These are phyloP conservation scores for Micractinium sp. DNA, from an alignment of 139 green algal genomes.

Conservation along the genomic window DNA sequence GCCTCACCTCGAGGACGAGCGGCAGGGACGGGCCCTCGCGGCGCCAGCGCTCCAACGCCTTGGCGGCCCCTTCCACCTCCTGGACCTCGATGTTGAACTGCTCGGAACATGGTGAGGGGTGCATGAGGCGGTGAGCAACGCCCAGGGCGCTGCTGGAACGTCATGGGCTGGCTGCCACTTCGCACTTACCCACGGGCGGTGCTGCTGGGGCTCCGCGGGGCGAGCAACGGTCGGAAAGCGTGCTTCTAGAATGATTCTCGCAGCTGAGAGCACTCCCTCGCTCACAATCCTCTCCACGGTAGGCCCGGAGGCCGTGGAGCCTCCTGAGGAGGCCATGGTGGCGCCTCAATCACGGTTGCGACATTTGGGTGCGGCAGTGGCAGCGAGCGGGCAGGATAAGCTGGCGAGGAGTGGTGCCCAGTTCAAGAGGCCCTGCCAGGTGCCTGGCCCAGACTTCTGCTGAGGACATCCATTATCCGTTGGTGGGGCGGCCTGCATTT, in stretches of 20 bases:
- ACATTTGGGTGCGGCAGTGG: no score
- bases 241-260: not conserved
- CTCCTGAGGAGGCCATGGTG: not conserved
- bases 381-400: no score
- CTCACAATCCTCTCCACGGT: not conserved
- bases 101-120: not conserved
- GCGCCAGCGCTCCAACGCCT: conserved; percentile 54
- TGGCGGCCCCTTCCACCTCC: conserved; percentile 51
- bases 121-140: not conserved
- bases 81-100: conserved; percentile 74
- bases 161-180: not conserved
- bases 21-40: conserved; percentile 40
- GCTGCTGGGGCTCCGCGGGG: not conserved
- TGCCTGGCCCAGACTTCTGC: no score
- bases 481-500: no score
- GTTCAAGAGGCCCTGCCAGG: no score
- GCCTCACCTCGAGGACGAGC: conserved; percentile 54
- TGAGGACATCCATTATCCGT: no score
- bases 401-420: no score
- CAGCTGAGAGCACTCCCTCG: not conserved
- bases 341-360: no score
- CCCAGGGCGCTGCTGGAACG: not conserved
- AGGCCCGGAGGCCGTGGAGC: not conserved
- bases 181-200: not conserved
- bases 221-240: not conserved